These are phyloP conservation scores for Phlebopus sp. DNA, from an alignment of 1,284 basidiomycete species.

Conservation along the genomic window DNA sequence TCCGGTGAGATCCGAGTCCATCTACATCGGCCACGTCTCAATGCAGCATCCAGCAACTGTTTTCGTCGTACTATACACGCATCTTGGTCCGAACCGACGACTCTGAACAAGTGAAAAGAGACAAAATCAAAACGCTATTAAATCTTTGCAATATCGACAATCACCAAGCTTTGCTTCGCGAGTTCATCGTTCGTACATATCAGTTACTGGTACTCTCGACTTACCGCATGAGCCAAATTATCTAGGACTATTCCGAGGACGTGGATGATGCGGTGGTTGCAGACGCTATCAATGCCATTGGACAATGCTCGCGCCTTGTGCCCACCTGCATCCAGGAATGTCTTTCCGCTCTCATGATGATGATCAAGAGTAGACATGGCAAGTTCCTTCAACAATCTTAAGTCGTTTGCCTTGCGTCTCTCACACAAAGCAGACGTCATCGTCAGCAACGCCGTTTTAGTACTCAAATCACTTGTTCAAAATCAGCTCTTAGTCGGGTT, in stretches of 20 bases:
- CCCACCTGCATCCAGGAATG: slow-evolving; percentile 71
- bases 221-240: background rate
- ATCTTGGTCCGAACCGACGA: slow-evolving; percentile 75
- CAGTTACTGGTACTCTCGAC: background rate
- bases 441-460: slow-evolving; percentile 77
- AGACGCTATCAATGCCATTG: slow-evolving; percentile 75
- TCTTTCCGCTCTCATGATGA: slow-evolving; percentile 69
- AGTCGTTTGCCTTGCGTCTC: background rate
- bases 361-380: slow-evolving; percentile 78
- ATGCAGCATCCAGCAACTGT: slow-evolving; percentile 46
- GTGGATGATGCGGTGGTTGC: slow-evolving; percentile 67
- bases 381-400: slow-evolving; percentile 18
- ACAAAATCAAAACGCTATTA: slow-evolving; percentile 73
- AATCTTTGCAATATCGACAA: slow-evolving; percentile 65
- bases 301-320: slow-evolving; percentile 65
- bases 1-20: slow-evolving; percentile 49
- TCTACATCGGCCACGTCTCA: slow-evolving; percentile 4
- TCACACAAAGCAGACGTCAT: slow-evolving; percentile 36
- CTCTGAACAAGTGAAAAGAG: slow-evolving; percentile 57
- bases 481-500: slow-evolving; percentile 42
- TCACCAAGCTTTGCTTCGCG: slow-evolving; percentile 66
- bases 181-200: slow-evolving; percentile 67
- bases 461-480: slow-evolving; percentile 82
- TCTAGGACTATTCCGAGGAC: slow-evolving; percentile 75
- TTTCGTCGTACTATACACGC: slow-evolving; percentile 55